These are phyloP conservation scores for Kwoniella sp. DNA, from an alignment of 768 basidiomycete genomes.

Conservation along the genomic window DNA sequence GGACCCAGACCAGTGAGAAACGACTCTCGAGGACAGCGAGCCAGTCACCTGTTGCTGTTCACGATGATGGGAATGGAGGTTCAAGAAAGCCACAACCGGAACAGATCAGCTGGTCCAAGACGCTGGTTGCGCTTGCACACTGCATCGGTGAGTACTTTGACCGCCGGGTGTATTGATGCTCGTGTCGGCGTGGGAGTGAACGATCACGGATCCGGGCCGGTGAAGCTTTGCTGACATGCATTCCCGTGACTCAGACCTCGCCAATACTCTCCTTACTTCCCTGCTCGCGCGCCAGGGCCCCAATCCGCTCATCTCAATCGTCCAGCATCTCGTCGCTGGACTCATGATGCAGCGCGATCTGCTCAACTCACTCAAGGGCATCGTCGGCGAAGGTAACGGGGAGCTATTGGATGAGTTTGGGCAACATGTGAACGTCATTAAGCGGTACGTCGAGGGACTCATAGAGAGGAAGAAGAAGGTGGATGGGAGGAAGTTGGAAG, in stretches of 20 bases:
- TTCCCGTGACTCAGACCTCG: not conserved
- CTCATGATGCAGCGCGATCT: constrained; percentile 14
- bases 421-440: not conserved
- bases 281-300: not conserved
- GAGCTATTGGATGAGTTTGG: constrained; percentile 4
- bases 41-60: not conserved
- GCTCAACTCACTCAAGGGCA: not conserved
- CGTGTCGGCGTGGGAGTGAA: too few relatives aligned
- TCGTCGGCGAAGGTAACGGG: constrained; percentile 3
- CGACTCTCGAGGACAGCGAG: not conserved
- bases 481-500: not conserved
- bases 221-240: not conserved
- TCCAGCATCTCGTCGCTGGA: constrained; percentile 2
- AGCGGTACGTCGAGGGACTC: constrained; percentile 3
- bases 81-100: not conserved
- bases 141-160: constrained; percentile 12
- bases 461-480: not conserved
- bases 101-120: constrained; percentile 10
- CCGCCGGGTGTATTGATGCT: not conserved
- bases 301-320: not conserved
- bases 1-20: not conserved
- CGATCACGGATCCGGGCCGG: too few relatives aligned
- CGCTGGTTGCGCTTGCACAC: constrained; percentile 6
- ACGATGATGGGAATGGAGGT: not conserved
- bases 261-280: constrained; percentile 2